Conservation (phyloP, 805 yeast genomes). For the Sugiyamaella smithiae region DNA sequence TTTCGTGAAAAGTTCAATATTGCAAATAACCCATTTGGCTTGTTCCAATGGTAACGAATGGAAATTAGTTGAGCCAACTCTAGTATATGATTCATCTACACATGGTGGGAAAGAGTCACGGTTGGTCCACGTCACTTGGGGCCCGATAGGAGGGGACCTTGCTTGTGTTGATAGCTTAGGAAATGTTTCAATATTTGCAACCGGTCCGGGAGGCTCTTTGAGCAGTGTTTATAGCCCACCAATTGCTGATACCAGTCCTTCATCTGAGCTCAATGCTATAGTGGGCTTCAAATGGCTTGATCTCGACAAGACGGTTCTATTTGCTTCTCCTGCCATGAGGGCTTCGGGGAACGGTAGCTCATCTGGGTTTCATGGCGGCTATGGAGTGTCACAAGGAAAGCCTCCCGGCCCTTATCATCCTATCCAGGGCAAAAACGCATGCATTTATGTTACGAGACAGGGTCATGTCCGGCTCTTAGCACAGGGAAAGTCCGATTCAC, state of each 20-base stretch:
- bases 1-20: slow-evolving; percentile 44
- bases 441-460: slow-evolving; percentile 59
- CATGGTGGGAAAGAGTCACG: slow-evolving; percentile 19
- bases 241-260: slow-evolving; percentile 3
- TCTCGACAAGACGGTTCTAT: slow-evolving; percentile 62
- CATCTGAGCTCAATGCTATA: slow-evolving; percentile 19
- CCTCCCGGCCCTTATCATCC: slow-evolving; percentile 69
- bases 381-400: slow-evolving; percentile 57
- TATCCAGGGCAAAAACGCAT: slow-evolving; percentile 62
- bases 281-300: slow-evolving; percentile 70
- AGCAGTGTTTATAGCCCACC: slow-evolving; percentile 22
- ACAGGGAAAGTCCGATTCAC: slow-evolving; percentile 21
- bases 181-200: slow-evolving; percentile 29
- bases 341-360: slow-evolving; percentile 23
- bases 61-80: slow-evolving; percentile 65
- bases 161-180: slow-evolving; percentile 64
- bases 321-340: slow-evolving; percentile 54
- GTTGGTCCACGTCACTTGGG: slow-evolving; percentile 49
- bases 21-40: slow-evolving; percentile 65
- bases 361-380: slow-evolving; percentile 32
- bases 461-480: slow-evolving; percentile 42
- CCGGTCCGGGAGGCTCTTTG: slow-evolving; percentile 22
- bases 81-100: slow-evolving; percentile 28
- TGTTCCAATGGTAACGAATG: slow-evolving; percentile 73
- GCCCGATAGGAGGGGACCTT: slow-evolving; percentile 74